Evolutionary conservation across 495 filamentous ascomycete species (phyloP).

Genomic region (Podospora pseudoanserina): DNA sequence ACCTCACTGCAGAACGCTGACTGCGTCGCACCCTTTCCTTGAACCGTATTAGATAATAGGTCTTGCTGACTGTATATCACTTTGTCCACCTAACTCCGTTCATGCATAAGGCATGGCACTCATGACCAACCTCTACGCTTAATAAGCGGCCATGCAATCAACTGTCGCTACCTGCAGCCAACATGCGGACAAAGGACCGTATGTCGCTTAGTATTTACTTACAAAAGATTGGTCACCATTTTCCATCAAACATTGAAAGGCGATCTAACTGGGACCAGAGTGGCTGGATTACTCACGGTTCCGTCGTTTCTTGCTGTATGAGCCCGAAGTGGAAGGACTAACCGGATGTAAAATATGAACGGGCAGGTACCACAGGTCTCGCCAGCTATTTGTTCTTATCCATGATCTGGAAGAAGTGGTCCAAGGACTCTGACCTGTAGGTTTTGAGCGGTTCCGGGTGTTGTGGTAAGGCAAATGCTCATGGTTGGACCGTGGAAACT

Average conservation of each 20-base stretch:
- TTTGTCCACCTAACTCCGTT: neutral
- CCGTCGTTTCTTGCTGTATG: too few relatives aligned
- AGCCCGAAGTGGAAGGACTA: too few relatives aligned
- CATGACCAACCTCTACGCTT: neutral
- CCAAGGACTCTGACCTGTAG: too few relatives aligned
- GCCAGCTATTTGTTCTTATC: too few relatives aligned
- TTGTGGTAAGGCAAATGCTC: too few relatives aligned
- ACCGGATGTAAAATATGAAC: too few relatives aligned
- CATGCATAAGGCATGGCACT: neutral
- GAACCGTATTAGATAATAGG: neutral
- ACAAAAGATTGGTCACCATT: neutral
- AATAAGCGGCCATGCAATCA: neutral
- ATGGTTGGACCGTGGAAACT: too few relatives aligned
- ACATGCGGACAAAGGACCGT: neutral
- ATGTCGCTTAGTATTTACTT: neutral
- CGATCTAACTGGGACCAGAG: too few relatives aligned
- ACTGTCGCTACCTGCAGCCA: neutral
- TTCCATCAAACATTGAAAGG: neutral
- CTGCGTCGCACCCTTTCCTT: neutral
- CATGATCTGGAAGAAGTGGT: too few relatives aligned
- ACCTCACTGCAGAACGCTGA: neutral
- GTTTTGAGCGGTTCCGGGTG: too few relatives aligned
- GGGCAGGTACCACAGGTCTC: too few relatives aligned
- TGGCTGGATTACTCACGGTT: too few relatives aligned
- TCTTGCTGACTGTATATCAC: neutral